phyloP scores from a whole-genome alignment of 1,139 yeast genomes.

The Pichia sp. region DNA sequence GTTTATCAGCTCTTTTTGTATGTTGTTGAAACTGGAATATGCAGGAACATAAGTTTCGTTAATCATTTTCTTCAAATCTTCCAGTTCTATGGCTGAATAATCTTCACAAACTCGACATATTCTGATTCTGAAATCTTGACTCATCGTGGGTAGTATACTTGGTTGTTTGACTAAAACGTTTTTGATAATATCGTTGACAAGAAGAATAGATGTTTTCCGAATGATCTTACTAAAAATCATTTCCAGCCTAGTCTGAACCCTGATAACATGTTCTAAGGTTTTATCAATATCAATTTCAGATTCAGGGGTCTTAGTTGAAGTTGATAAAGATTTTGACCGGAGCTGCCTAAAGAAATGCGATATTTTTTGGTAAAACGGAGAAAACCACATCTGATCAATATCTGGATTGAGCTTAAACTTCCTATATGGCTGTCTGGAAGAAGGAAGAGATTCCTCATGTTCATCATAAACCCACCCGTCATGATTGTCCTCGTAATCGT shows the following conservation, averaged over 20 bases:
- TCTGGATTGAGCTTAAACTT: background rate
- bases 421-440: background rate
- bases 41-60: slow-evolving; percentile 3
- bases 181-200: slow-evolving; percentile 4
- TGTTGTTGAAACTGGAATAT: background rate
- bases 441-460: background rate
- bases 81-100: background rate
- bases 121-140: slow-evolving; percentile 2
- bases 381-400: background rate
- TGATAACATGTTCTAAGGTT: no score
- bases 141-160: slow-evolving; percentile 1
- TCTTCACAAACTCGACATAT: slow-evolving; percentile 6
- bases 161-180: slow-evolving; percentile 7
- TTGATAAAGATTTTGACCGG: no score
- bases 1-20: slow-evolving; percentile 4
- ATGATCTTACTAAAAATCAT: no score
- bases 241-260: background rate
- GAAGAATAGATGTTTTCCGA: slow-evolving; percentile 5
- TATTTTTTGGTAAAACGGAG: background rate
- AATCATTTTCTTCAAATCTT: slow-evolving; percentile 5
- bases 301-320: no score
- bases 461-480: background rate
- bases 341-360: no score
- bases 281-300: no score
- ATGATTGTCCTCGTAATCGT: background rate